Conservation (phyloP, 495 filamentous ascomycete species). For the Annulohypoxylon bovei region DNA sequence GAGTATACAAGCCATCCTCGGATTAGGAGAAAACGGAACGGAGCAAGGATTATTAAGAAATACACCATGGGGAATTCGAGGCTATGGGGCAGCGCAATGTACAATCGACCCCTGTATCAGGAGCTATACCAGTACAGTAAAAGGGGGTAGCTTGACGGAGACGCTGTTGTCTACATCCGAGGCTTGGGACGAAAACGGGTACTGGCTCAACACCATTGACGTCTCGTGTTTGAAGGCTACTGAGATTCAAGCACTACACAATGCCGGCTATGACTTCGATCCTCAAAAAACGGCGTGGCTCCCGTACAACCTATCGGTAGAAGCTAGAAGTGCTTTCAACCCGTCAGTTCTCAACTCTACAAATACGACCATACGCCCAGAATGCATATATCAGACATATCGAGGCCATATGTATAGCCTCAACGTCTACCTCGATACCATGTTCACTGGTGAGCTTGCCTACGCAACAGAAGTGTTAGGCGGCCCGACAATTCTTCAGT, state of each 20-base stretch:
- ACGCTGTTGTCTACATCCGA: constrained; percentile 9
- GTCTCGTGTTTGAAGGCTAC: constrained; percentile 12
- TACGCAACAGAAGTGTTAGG: not conserved
- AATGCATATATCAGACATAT: constrained; percentile 25
- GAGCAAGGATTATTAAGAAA: not conserved
- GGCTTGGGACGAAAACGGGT: not conserved
- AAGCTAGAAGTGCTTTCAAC: not conserved
- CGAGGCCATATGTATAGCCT: not conserved
- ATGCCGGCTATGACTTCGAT: constrained; percentile 20
- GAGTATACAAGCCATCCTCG: constrained; percentile 15
- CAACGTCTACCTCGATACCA: not conserved
- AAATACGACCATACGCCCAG: constrained; percentile 11
- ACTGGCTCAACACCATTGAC: constrained; percentile 1
- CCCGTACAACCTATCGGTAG: not conserved
- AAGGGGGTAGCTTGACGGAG: constrained; percentile 24
- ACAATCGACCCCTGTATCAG: constrained; percentile 28
- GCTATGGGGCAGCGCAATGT: constrained; percentile 34
- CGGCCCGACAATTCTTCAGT: constrained; percentile 12
- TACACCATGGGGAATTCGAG: constrained; percentile 14
- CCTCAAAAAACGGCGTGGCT: constrained; percentile 2
- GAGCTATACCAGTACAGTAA: constrained; percentile 12
- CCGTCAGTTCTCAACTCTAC: not conserved
- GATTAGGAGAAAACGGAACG: not conserved
- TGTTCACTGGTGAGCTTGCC: constrained; percentile 3
- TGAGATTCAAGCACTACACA: constrained; percentile 10